Conservation (phyloP, 352 stramenopile species). For the Globisporangium cystogenes region DNA sequence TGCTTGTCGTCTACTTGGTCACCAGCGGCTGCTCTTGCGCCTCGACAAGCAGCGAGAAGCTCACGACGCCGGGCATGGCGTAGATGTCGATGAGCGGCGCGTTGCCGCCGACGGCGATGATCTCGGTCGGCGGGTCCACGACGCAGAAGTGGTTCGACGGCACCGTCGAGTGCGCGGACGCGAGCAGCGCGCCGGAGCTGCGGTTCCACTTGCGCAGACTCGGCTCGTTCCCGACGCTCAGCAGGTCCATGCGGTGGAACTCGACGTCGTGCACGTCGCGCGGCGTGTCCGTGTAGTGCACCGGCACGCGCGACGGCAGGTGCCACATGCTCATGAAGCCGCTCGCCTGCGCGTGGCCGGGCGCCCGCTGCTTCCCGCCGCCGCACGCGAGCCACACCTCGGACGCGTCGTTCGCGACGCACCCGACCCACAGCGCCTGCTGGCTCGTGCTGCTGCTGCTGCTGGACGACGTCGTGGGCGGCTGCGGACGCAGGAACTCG, state of each 20-base stretch:
- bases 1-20: background rate
- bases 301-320: slow-evolving; percentile 59
- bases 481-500: slow-evolving; percentile 45
- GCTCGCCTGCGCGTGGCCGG: slow-evolving; percentile 14
- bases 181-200: slow-evolving; percentile 51
- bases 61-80: slow-evolving; percentile 77
- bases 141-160: slow-evolving; percentile 66
- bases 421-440: slow-evolving; percentile 40
- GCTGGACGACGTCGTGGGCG: background rate
- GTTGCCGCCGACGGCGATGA: slow-evolving; percentile 62
- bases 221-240: slow-evolving; percentile 67
- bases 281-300: slow-evolving; percentile 55
- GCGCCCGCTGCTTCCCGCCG: slow-evolving; percentile 33
- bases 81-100: slow-evolving; percentile 64
- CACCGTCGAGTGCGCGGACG: slow-evolving; percentile 43
- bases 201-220: slow-evolving; percentile 73
- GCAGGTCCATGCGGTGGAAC: slow-evolving; percentile 67
- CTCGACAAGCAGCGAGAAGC: slow-evolving; percentile 68
- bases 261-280: slow-evolving; percentile 63
- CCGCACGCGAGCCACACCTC: slow-evolving; percentile 69
- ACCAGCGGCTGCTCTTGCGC: background rate
- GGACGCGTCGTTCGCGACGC: slow-evolving; percentile 58
- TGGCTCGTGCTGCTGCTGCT: slow-evolving; percentile 8
- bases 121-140: slow-evolving; percentile 47
- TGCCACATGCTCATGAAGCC: slow-evolving; percentile 79